phyloP scores from a whole-genome alignment of 176 grass and related monocot species.

The Pharus latifolius region DNA sequence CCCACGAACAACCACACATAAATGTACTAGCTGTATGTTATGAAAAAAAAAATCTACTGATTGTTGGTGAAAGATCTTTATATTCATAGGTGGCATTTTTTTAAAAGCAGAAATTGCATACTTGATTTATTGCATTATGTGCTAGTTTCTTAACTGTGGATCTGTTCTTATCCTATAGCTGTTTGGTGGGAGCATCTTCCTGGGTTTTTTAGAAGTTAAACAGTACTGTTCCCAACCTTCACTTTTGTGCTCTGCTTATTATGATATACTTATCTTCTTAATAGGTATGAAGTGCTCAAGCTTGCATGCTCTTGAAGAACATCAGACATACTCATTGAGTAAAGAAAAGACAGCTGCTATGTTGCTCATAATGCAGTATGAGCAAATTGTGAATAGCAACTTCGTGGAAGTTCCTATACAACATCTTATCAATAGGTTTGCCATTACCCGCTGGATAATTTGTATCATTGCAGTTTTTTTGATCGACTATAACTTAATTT shows the following conservation, averaged over 20 bases:
- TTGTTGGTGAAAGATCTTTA: not conserved
- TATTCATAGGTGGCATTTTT: not conserved
- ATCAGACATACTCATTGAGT: constrained; percentile 41
- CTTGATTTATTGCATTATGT: not conserved
- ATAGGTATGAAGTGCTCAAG: constrained; percentile 24
- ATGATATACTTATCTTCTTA: not conserved
- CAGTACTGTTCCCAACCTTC: too few species aligned
- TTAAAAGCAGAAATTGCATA: not conserved
- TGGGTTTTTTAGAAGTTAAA: too few species aligned
- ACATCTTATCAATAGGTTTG: constrained; percentile 43
- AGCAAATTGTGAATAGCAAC: not conserved
- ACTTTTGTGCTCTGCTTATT: not conserved
- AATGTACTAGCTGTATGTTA: not conserved
- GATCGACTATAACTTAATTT: not conserved
- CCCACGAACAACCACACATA: not conserved
- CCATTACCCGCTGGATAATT: not conserved
- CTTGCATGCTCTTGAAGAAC: constrained; percentile 30
- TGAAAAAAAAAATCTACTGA: not conserved
- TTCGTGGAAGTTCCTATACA: constrained; percentile 31
- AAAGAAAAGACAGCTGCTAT: constrained; percentile 31
- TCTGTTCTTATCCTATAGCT: too few species aligned
- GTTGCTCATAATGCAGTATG: constrained; percentile 35
- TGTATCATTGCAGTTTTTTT: not conserved
- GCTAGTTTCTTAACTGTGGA: not conserved
- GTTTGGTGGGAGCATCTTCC: too few species aligned